A percentile compares a stretch with the other conserved stretches of the same genome.
These are phyloP conservation scores for Chenopodium berlandieri DNA, from an alignment of 148 eudicot genomes.

Conservation along the genomic window DNA sequence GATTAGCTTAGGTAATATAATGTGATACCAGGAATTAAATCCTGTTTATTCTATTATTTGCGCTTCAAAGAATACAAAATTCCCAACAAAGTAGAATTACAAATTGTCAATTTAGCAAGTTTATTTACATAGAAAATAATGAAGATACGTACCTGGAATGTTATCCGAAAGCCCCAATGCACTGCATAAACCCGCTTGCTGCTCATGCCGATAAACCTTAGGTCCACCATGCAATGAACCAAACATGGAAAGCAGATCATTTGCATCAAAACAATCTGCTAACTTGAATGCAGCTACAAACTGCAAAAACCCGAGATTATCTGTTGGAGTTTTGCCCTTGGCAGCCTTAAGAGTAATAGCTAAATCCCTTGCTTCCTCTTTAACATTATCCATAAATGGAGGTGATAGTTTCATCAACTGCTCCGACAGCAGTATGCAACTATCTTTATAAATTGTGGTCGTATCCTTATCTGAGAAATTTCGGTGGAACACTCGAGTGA, in stretches of 20 bases:
- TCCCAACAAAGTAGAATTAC: too few species aligned
- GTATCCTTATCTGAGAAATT: not conserved
- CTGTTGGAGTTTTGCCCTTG: not conserved
- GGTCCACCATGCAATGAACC: not conserved
- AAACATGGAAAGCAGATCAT: slow-evolving; percentile 26
- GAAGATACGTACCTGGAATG: slow-evolving; percentile 32
- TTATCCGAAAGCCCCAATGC: slow-evolving; percentile 23
- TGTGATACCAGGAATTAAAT: too few species aligned
- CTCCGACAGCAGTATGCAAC: slow-evolving; percentile 22
- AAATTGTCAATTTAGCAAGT: too few species aligned
- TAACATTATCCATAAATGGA: slow-evolving; percentile 23
- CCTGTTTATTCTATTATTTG: too few species aligned
- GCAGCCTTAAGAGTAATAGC: slow-evolving; percentile 18
- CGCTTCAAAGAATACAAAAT: too few species aligned
- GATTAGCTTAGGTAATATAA: too few species aligned
- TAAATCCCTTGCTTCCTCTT: slow-evolving; percentile 12
- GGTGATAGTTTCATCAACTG: slow-evolving; percentile 26
- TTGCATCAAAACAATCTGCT: not conserved
- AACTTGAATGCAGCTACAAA: slow-evolving; percentile 28
- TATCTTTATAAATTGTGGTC: not conserved
- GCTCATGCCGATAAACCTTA: slow-evolving; percentile 15
- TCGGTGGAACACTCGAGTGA: slow-evolving; percentile 21
- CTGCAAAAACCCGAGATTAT: slow-evolving; percentile 21
- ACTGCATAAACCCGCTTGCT: slow-evolving; percentile 13
- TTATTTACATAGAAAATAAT: not conserved